These are phyloP conservation scores for Fusarium phyllophilum DNA, from an alignment of 2,329 filamentous ascomycete species.

Conservation along the genomic window DNA sequence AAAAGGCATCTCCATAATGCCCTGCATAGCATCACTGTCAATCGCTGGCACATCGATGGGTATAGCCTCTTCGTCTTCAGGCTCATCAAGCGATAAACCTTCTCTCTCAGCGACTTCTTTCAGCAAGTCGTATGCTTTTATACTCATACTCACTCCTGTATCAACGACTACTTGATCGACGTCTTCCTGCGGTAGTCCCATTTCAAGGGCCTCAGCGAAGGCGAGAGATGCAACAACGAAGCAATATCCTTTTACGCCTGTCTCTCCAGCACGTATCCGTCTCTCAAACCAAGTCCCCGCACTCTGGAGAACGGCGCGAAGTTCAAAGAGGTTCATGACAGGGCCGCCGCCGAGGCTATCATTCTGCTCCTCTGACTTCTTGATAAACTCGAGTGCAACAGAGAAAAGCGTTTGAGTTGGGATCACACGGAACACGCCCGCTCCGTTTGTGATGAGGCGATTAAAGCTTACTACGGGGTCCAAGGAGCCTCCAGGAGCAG, in stretches of 20 bases:
- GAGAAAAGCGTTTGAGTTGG: constrained; percentile 54
- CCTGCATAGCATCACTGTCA: constrained; percentile 33
- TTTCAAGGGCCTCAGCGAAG: constrained; percentile 50
- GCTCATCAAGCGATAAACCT: constrained; percentile 15
- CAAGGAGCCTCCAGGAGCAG: constrained; percentile 22
- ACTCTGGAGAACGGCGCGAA: constrained; percentile 46
- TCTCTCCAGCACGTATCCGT: constrained; percentile 55
- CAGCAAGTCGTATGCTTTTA: constrained; percentile 47
- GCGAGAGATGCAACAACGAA: constrained; percentile 47
- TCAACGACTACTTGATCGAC: constrained; percentile 47
- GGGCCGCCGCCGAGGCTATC: constrained; percentile 45
- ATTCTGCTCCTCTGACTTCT: constrained; percentile 55
- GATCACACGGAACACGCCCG: constrained; percentile 56
- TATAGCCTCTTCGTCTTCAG: constrained; percentile 15
- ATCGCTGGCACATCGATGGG: constrained; percentile 1
- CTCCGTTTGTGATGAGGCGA: constrained; percentile 53
- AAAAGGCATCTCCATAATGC: constrained; percentile 40
- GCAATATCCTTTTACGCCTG: constrained; percentile 55
- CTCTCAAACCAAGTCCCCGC: constrained; percentile 47
- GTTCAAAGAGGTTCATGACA: constrained; percentile 47
- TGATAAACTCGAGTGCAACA: constrained; percentile 58
- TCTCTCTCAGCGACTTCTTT: constrained; percentile 47
- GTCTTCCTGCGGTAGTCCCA: constrained; percentile 43
- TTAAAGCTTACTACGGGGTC: constrained; percentile 48
- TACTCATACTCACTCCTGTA: constrained; percentile 36